Evolutionary conservation across 1,284 basidiomycete genomes (phyloP), one percentile per base, ranked within the genome.

Genomic region (Psilocybe mexicana): DNA sequence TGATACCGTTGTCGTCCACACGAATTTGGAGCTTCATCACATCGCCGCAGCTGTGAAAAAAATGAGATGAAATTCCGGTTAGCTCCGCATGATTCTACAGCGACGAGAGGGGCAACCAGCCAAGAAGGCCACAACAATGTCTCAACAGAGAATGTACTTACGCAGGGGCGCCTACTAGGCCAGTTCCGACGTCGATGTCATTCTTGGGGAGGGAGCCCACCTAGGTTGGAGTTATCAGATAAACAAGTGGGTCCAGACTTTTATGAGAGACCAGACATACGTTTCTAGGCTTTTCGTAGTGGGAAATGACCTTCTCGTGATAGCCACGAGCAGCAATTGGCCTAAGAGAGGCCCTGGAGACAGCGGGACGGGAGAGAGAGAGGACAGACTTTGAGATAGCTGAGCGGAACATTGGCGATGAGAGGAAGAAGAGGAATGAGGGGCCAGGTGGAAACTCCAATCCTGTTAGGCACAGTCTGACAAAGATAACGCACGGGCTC

Each of bases 1-100:
- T 99, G 75, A 98, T 86, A 43, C 94, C 91, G 50, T 92, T 83
- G 63, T 97, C 95, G 75, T 96, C 90, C 59, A 99, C 97, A 67
- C 94, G 92, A 73, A 99, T 99, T 75, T 98, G 96, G 25, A 99
- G 87, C 78, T 99, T 99, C 96, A 98, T 98, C 52, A 98, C 95
- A 76, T 97, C 96, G 67, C 86, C 87, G 69, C 90, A 94, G 10
- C 90, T 92, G 66, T 57, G 58, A 43, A 56, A 58, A 58, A 36
- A n/a, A 50, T 52, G 54, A 60, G 54, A 38, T 50, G 55, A 35
- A 55, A 25, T 53, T 54, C 67, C 67, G 69, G 62, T 71, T 68
- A 72, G 67, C 63, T 68, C 68, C 69, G 67, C 60, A 62, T 35
- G 44, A 30, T 35, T 44, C 3, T 23, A 33, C 12, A 4, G 25